phyloP scores from a whole-genome alignment of 73 alveolate genomes.

The Loxodes magnus region DNA sequence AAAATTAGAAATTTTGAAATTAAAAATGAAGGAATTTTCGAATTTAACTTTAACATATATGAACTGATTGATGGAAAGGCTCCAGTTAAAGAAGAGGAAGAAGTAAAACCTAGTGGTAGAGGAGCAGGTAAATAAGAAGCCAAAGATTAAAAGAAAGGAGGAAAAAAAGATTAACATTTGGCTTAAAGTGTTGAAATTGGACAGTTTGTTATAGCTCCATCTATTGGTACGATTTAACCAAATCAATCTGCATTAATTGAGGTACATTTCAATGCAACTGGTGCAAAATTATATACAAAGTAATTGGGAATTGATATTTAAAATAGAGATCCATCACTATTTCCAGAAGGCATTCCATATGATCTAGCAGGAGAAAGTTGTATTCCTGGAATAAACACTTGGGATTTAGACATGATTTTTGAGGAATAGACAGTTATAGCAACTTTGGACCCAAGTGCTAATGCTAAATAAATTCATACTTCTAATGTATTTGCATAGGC shows the following conservation, averaged over 20 bases:
- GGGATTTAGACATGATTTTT: constrained; percentile 86
- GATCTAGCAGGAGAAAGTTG: constrained; percentile 95
- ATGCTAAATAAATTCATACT: constrained; percentile 74
- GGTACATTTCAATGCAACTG: constrained; percentile 87
- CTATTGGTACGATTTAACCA: constrained; percentile 85
- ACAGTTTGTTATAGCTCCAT: constrained; percentile 81
- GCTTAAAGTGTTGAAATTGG: constrained; percentile 77
- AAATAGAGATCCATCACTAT: constrained; percentile 91
- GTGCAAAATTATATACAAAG: constrained; percentile 85
- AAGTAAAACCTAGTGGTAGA: constrained; percentile 66
- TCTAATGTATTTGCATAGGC: constrained; percentile 84
- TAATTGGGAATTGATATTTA: constrained; percentile 89
- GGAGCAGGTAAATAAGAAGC: constrained; percentile 71
- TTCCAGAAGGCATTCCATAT: constrained; percentile 91
- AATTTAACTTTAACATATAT: constrained; percentile 87
- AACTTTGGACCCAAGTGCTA: constrained; percentile 72
- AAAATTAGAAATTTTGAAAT: constrained; percentile 85
- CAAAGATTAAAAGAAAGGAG: constrained; percentile 77
- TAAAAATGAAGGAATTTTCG: constrained; percentile 95
- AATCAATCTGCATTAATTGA: constrained; percentile 74
- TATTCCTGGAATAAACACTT: constrained; percentile 96
- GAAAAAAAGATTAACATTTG: constrained; percentile 66
- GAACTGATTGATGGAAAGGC: constrained; percentile 87
- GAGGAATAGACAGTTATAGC: constrained; percentile 96
- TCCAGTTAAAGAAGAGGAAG: constrained; percentile 71